phyloP scores from a whole-genome alignment of 2,329 filamentous ascomycete genomes.

The Ceratocystis diversiconidia region DNA sequence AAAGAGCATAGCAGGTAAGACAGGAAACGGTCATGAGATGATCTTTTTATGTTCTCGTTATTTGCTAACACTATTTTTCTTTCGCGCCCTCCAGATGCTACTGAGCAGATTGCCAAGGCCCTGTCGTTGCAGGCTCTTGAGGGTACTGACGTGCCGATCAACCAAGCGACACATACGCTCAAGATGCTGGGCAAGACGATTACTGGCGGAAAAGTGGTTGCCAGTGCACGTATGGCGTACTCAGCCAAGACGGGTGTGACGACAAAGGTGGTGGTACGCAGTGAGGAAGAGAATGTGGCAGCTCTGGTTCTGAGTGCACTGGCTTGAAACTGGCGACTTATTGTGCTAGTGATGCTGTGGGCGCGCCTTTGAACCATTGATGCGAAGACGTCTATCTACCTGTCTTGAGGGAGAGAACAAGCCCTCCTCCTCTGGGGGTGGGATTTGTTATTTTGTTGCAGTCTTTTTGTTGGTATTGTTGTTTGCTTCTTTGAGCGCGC shows the following conservation, averaged over 20 bases:
- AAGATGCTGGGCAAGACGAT: constrained; percentile 95
- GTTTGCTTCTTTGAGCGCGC: background rate
- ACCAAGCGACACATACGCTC: constrained; percentile 79
- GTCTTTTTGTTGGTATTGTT: constrained; percentile 2
- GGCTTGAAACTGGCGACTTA: constrained; percentile 38
- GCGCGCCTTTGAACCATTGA: too few relatives aligned
- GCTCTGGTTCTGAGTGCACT: constrained; percentile 71
- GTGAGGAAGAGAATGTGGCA: constrained; percentile 86
- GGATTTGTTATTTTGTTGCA: too few relatives aligned
- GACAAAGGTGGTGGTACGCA: constrained; percentile 83
- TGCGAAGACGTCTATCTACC: too few relatives aligned
- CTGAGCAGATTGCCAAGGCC: constrained; percentile 73
- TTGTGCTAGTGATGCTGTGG: too few relatives aligned
- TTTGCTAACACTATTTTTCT: constrained; percentile 21
- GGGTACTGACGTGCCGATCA: constrained; percentile 80
- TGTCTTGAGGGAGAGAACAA: too few relatives aligned
- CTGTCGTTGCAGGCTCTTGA: constrained; percentile 88
- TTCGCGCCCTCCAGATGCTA: constrained; percentile 52
- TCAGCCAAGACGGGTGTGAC: constrained; percentile 87
- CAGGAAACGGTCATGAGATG: background rate
- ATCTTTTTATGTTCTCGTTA: background rate
- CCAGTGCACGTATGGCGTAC: constrained; percentile 81
- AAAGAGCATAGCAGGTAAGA: constrained; percentile 81
- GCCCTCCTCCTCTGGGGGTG: too few relatives aligned
- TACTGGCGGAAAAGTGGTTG: constrained; percentile 74